These are phyloP conservation scores for Dioscorea alata DNA, from an alignment of 106 monocot species.

Conservation along the genomic window DNA sequence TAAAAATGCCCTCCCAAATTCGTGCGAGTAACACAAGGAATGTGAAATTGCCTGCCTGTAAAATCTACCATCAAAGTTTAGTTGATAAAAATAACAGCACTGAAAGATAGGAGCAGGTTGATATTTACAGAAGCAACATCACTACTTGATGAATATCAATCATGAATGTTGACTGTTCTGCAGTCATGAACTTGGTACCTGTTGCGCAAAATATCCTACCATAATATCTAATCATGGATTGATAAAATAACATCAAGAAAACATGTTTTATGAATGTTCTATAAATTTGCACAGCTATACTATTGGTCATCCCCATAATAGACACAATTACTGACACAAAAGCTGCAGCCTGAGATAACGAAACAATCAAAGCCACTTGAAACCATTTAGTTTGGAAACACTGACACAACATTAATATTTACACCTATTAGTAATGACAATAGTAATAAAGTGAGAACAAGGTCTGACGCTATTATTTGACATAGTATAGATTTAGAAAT, in stretches of 20 bases:
- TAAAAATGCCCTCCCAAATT: conserved; percentile 98
- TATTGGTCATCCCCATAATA: conserved; percentile 80
- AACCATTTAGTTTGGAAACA: background rate
- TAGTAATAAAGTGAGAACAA: no score
- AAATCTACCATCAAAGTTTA: background rate
- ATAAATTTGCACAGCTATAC: conserved; percentile 26
- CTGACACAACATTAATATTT: no score
- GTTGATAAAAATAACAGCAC: background rate
- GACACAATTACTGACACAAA: conserved; percentile 95
- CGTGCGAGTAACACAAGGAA: conserved; percentile 91
- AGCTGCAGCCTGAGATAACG: conserved; percentile 94
- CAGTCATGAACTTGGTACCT: conserved; percentile 77
- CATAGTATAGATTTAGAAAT: no score
- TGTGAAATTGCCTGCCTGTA: conserved; percentile 79
- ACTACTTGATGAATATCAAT: conserved; percentile 99
- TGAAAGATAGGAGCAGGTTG: background rate
- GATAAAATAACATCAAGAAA: background rate
- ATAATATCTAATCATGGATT: background rate
- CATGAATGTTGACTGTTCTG: conserved; percentile 95
- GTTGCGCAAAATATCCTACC: conserved; percentile 89
- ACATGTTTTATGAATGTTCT: background rate
- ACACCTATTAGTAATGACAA: no score
- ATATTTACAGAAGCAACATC: conserved; percentile 78
- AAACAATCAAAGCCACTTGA: conserved; percentile 96
- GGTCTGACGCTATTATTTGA: no score